Percentiles rank a stretch among this genome's conserved stretches.
Conservation (phyloP, 257 asterid species). For the Penstemon davidsonii region DNA sequence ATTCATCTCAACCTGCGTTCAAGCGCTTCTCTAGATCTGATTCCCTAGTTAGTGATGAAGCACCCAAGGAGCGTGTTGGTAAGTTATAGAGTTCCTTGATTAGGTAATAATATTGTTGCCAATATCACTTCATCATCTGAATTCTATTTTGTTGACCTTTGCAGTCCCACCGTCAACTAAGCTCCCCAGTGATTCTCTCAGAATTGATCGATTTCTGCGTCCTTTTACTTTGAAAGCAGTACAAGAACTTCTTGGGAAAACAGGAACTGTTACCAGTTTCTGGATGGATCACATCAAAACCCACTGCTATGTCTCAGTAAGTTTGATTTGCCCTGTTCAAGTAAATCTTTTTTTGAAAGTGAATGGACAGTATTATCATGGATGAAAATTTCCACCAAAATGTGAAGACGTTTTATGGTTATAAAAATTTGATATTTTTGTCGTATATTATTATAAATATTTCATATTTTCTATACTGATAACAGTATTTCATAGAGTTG, state of each 20-base stretch:
- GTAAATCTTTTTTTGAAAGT: neutral
- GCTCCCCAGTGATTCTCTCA: constrained; percentile 66
- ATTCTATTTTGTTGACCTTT: constrained; percentile 19
- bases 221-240: constrained; percentile 87
- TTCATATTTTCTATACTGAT: too few species aligned
- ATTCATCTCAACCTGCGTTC: constrained; percentile 41
- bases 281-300: constrained; percentile 97
- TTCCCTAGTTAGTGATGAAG: constrained; percentile 42
- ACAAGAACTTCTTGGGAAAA: constrained; percentile 79
- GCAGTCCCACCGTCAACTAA: constrained; percentile 78
- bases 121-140: constrained; percentile 21
- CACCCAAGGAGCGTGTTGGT: constrained; percentile 81
- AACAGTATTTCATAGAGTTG: too few species aligned
- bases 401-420: too few species aligned
- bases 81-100: constrained; percentile 26
- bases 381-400: too few species aligned
- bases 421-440: too few species aligned
- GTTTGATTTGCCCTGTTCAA: constrained; percentile 21
- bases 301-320: constrained; percentile 86
- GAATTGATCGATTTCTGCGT: constrained; percentile 80
- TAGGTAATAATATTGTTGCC: neutral
- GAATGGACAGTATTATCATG: neutral
- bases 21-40: constrained; percentile 51
- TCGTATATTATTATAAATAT: too few species aligned
- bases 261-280: constrained; percentile 64